These are phyloP conservation scores for Aspergillus flavus DNA, from an alignment of 2,329 filamentous ascomycete genomes.

Conservation along the genomic window DNA sequence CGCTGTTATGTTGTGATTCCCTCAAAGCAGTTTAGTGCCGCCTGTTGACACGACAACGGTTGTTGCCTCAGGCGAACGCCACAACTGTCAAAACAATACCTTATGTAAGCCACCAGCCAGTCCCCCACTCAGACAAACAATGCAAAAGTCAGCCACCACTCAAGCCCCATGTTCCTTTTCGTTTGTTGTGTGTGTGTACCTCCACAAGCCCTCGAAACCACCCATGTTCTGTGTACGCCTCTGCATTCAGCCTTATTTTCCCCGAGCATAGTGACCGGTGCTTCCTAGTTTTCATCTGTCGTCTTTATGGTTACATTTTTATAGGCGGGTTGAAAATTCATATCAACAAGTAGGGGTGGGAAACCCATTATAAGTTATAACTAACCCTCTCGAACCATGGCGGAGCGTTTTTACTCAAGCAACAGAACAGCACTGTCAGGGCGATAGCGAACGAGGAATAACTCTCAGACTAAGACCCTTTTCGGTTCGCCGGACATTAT, in stretches of 20 bases:
- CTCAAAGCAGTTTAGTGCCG: conserved; percentile 34
- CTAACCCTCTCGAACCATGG: background rate
- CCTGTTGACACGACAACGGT: conserved; percentile 44
- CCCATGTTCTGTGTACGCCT: background rate
- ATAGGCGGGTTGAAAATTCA: background rate
- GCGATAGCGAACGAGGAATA: background rate
- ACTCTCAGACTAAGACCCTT: too few species aligned
- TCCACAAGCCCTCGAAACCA: background rate
- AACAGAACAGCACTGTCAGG: background rate
- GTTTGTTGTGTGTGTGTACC: background rate
- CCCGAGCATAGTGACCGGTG: too few species aligned
- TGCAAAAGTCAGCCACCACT: conserved; percentile 10
- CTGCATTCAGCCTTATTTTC: background rate
- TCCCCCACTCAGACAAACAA: conserved; percentile 14
- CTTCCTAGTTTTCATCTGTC: too few species aligned
- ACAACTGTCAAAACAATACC: conserved; percentile 14
- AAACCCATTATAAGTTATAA: background rate
- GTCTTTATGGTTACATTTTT: background rate
- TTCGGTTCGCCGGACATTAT: background rate
- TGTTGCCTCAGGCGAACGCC: conserved; percentile 27
- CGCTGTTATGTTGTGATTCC: conserved; percentile 44
- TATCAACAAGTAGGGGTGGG: background rate
- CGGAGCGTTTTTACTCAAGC: background rate
- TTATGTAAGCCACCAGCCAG: conserved; percentile 12
- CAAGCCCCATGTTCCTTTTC: background rate